Conservation (phyloP, 164 flowering plant species). For the Piper longum region DNA sequence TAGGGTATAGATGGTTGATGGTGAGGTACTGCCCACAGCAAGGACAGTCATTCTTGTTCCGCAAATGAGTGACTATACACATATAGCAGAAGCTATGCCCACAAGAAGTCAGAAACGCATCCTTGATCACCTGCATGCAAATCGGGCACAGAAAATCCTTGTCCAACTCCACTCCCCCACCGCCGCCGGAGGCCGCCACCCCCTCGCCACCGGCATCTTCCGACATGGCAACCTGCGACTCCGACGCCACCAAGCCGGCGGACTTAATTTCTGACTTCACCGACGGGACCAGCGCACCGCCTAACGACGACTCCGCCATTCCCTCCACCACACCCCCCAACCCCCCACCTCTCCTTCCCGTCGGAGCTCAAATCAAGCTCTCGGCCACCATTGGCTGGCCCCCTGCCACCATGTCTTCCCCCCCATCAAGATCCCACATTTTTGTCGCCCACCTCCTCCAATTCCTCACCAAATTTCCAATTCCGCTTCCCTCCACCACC, state of each 20-base stretch:
- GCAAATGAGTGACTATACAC: conserved; percentile 85
- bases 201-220: conserved; percentile 4
- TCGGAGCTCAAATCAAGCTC: background rate
- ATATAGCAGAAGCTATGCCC: conserved; percentile 97
- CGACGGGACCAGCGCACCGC: conserved; percentile 50
- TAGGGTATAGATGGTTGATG: conserved; percentile 60
- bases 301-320: conserved; percentile 26
- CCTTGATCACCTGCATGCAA: conserved; percentile 90
- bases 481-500: too few relatives aligned
- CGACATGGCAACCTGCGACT: conserved; percentile 1
- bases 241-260: conserved; percentile 7
- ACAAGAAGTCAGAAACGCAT: conserved; percentile 84
- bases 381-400: too few relatives aligned
- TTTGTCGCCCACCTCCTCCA: too few relatives aligned
- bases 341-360: background rate
- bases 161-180: conserved; percentile 32
- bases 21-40: conserved; percentile 69
- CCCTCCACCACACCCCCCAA: background rate
- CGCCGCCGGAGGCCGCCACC: background rate
- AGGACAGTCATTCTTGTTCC: conserved; percentile 88
- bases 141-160: conserved; percentile 80
- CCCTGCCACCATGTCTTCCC: too few relatives aligned
- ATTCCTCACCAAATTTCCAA: too few relatives aligned
- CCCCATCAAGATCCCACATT: too few relatives aligned
- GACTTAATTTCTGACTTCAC: conserved; percentile 31